A percentile compares a stretch with the other conserved stretches of the same genome.
Conservation (phyloP, 139 green algal genomes). For the Pedinophyceae sp. region DNA sequence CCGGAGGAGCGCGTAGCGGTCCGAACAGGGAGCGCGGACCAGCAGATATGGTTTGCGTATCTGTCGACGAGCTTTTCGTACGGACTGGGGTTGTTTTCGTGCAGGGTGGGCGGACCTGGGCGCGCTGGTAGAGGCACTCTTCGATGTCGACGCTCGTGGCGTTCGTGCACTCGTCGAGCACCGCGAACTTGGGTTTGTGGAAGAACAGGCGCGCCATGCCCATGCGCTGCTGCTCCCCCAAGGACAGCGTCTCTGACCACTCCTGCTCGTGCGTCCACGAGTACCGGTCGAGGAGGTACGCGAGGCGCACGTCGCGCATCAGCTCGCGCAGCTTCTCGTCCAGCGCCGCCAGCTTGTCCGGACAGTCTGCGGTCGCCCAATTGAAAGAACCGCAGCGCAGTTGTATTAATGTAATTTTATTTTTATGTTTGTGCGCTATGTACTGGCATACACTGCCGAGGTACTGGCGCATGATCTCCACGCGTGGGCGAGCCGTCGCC, state of each 20-base stretch:
- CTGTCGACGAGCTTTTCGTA: too few species aligned
- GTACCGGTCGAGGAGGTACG: conserved; percentile 43
- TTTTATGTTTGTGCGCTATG: too few species aligned
- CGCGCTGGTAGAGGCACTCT: conserved; percentile 36
- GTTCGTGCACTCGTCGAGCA: conserved; percentile 66
- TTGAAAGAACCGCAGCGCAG: not conserved
- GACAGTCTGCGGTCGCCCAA: not conserved
- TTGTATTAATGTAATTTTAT: too few species aligned
- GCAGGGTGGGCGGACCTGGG: too few species aligned
- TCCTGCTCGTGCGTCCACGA: conserved; percentile 29
- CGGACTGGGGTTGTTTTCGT: too few species aligned
- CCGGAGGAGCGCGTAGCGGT: too few species aligned
- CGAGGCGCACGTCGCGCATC: conserved; percentile 32
- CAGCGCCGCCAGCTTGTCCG: conserved; percentile 9
- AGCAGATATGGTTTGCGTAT: too few species aligned
- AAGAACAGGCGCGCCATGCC: conserved; percentile 65
- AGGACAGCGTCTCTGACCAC: conserved; percentile 47
- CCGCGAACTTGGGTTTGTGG: conserved; percentile 37
- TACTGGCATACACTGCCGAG: too few species aligned
- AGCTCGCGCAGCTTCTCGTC: conserved; percentile 27
- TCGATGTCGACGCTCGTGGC: conserved; percentile 54
- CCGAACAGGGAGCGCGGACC: too few species aligned
- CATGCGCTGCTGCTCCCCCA: conserved; percentile 63
- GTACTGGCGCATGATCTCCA: too few species aligned
- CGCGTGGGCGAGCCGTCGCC: too few species aligned